Conservation (phyloP, 2,329 filamentous ascomycete species). For the Rhynchosporium agropyri region DNA sequence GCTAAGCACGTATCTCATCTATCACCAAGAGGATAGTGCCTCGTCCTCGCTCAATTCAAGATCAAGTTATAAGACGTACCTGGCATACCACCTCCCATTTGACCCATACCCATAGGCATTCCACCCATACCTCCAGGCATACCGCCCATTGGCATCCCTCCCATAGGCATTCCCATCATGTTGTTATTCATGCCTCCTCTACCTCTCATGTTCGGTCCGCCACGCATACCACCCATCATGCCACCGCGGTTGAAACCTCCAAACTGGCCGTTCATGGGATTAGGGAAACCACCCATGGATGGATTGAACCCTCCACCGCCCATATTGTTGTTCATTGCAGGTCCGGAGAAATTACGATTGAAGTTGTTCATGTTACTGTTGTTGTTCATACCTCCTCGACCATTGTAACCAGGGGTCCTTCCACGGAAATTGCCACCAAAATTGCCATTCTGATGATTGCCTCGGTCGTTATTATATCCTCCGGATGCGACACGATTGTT, state of each 20-base stretch:
- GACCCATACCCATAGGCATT: slow-evolving; percentile 48
- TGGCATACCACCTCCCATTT: slow-evolving; percentile 58
- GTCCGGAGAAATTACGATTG: slow-evolving; percentile 52
- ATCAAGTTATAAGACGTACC: slow-evolving; percentile 49
- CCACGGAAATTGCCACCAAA: slow-evolving; percentile 51
- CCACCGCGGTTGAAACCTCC: slow-evolving; percentile 56
- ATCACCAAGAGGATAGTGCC: background rate
- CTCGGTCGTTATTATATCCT: slow-evolving; percentile 52
- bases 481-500: slow-evolving; percentile 56
- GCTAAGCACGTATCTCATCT: background rate
- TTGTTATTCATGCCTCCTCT: slow-evolving; percentile 53
- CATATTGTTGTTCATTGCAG: slow-evolving; percentile 50
- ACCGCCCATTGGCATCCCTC: slow-evolving; percentile 54
- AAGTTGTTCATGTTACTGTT: slow-evolving; percentile 54
- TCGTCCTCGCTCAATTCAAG: background rate
- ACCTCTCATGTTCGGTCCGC: slow-evolving; percentile 61
- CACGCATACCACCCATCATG: slow-evolving; percentile 54
- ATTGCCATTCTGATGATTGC: slow-evolving; percentile 42
- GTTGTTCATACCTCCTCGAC: slow-evolving; percentile 45
- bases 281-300: slow-evolving; percentile 52
- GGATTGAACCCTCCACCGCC: slow-evolving; percentile 48
- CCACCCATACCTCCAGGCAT: slow-evolving; percentile 48
- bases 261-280: slow-evolving; percentile 48
- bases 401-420: slow-evolving; percentile 51
- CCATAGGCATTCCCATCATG: slow-evolving; percentile 56